These are phyloP conservation scores for Maudiozyma bulderi DNA, from an alignment of 805 yeast genomes.

Conservation along the genomic window DNA sequence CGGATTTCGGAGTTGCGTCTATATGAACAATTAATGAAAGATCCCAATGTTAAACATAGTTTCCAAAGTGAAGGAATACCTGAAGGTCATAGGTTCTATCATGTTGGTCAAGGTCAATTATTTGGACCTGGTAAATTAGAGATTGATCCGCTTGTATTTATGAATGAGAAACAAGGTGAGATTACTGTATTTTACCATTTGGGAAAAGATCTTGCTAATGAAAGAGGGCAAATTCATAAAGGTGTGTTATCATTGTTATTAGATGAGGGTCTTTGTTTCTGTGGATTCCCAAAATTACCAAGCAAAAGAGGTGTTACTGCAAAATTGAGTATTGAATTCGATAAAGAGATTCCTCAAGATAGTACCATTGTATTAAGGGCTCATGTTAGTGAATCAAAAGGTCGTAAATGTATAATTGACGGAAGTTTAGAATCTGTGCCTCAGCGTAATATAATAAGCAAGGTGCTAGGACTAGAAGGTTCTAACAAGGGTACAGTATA, in stretches of 20 bases:
- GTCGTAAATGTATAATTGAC: constrained; percentile 71
- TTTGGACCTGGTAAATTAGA: constrained; percentile 60
- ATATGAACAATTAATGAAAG: constrained; percentile 15
- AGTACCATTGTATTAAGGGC: constrained; percentile 61
- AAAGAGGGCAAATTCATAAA: constrained; percentile 67
- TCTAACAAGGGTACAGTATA: constrained; percentile 17
- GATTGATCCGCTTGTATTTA: constrained; percentile 65
- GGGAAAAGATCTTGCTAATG: constrained; percentile 56
- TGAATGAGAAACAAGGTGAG: constrained; percentile 41
- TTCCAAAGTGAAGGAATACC: constrained; percentile 43
- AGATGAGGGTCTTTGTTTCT: constrained; percentile 77
- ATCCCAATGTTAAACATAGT: constrained; percentile 11
- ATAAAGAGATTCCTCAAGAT: constrained; percentile 40
- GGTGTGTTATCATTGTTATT: constrained; percentile 71
- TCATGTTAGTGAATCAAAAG: constrained; percentile 52
- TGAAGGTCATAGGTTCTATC: constrained; percentile 46
- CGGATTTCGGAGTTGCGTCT: constrained; percentile 9
- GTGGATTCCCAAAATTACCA: constrained; percentile 80
- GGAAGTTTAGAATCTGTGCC: constrained; percentile 49
- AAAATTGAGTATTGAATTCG: constrained; percentile 51
- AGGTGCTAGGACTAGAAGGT: constrained; percentile 1
- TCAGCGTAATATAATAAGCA: not conserved
- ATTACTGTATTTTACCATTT: constrained; percentile 59
- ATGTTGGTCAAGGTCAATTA: constrained; percentile 64
- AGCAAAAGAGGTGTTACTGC: constrained; percentile 86